These are phyloP conservation scores for Nothophoma quercina DNA, from an alignment of 2,329 filamentous ascomycete species.

Conservation along the genomic window DNA sequence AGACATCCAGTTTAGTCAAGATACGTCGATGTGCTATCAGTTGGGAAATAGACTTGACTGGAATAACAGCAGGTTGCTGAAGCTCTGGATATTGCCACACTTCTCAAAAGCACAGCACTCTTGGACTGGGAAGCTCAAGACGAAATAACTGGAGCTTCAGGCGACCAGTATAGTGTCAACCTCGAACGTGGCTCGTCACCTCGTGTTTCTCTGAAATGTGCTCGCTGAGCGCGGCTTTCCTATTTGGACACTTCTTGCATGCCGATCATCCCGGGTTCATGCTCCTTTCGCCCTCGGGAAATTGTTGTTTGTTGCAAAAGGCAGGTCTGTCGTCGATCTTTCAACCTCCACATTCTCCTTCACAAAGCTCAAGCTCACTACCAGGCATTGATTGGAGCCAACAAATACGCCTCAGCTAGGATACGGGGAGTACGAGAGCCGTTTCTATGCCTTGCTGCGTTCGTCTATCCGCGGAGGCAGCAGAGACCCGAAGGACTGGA, in stretches of 20 bases:
- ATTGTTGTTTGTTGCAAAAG: neutral
- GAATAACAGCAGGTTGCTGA: too few species aligned
- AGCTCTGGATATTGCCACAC: too few species aligned
- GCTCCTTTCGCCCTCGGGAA: conserved; percentile 14
- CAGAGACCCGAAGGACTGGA: conserved; percentile 1
- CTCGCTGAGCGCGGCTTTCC: conserved; percentile 7
- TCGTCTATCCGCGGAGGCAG: conserved; percentile 11
- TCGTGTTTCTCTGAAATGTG: neutral
- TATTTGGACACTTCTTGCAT: conserved; percentile 5
- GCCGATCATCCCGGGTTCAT: conserved; percentile 14
- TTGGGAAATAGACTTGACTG: too few species aligned
- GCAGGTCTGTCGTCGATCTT: conserved; percentile 10
- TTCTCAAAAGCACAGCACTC: too few species aligned
- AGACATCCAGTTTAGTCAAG: too few species aligned
- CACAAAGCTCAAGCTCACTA: neutral
- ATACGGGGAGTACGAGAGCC: neutral
- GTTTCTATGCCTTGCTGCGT: conserved; percentile 5
- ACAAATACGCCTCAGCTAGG: neutral
- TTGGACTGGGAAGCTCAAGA: too few species aligned
- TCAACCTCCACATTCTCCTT: neutral
- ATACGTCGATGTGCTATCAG: too few species aligned
- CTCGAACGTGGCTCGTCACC: neutral
- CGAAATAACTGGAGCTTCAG: conserved; percentile 1
- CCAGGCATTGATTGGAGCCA: neutral
- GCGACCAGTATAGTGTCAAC: neutral